These are phyloP conservation scores for Macrotyloma uniflorum DNA, from an alignment of 306 rosid genomes.

Conservation along the genomic window DNA sequence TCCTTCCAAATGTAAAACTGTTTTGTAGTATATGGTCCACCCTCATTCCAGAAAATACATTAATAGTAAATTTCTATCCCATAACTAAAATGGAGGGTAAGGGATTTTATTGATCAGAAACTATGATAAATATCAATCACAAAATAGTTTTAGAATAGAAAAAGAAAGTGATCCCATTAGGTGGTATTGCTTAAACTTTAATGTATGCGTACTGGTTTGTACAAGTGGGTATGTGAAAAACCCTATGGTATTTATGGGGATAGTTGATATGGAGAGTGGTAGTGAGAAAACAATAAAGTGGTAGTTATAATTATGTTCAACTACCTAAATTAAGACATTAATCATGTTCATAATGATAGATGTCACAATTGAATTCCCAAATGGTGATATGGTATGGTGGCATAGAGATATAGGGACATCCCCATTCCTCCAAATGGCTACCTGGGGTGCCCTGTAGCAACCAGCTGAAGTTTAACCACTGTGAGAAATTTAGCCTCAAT, in stretches of 20 bases:
- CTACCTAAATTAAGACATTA: conserved; percentile 1
- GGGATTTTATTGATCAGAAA: too few relatives aligned
- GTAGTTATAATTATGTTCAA: neutral
- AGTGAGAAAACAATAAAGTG: neutral
- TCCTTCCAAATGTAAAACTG: too few relatives aligned
- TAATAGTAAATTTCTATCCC: too few relatives aligned
- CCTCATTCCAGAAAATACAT: neutral
- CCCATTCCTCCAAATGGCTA: conserved; percentile 45
- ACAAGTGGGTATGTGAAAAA: neutral
- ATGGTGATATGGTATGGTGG: neutral
- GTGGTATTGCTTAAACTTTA: neutral
- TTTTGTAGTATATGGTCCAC: neutral
- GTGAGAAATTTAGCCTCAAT: conserved; percentile 56
- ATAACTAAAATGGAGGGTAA: too few relatives aligned
- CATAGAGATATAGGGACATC: conserved; percentile 34
- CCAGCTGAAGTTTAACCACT: conserved; percentile 40
- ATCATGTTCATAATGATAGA: neutral
- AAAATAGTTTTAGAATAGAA: too few relatives aligned
- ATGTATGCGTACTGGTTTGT: neutral
- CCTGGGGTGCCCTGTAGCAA: conserved; percentile 40
- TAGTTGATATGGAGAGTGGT: neutral
- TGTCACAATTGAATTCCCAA: neutral
- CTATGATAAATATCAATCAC: too few relatives aligned
- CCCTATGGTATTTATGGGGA: neutral
- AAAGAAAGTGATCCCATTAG: neutral